Evolutionary conservation across 352 stramenopile genomes (phyloP).

Genomic region (Pythium pyrilobum): DNA sequence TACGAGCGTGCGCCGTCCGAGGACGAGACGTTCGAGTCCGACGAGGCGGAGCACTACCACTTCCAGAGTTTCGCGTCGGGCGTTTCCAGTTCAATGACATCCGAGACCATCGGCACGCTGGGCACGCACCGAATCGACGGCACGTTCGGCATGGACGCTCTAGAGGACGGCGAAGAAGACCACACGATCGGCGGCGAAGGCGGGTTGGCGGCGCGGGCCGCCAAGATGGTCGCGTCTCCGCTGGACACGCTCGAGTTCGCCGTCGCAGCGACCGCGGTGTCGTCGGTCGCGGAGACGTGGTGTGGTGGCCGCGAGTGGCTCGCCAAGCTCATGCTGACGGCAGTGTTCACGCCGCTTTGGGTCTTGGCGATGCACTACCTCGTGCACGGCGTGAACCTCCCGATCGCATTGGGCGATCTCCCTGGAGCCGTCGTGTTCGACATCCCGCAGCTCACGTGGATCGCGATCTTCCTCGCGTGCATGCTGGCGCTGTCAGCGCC

Average conservation of each 20-base stretch:
- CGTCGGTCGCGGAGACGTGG: conserved; percentile 11
- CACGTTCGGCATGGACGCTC: background rate
- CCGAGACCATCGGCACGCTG: background rate
- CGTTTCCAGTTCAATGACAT: conserved; percentile 7
- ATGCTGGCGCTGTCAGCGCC: conserved; percentile 51
- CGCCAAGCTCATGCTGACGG: conserved; percentile 12
- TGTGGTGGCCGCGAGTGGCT: conserved; percentile 19
- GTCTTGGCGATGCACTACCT: conserved; percentile 10
- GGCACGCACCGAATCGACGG: background rate
- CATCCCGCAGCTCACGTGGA: conserved; percentile 13
- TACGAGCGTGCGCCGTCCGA: conserved; percentile 19
- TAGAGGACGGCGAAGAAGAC: conserved; percentile 11
- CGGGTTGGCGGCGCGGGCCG: conserved; percentile 6
- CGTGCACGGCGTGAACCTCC: background rate
- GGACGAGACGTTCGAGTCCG: conserved; percentile 6
- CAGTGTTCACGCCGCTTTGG: conserved; percentile 4
- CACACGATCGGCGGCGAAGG: conserved; percentile 15
- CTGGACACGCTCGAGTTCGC: conserved; percentile 18
- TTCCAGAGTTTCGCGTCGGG: conserved; percentile 19
- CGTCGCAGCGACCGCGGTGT: conserved; percentile 10
- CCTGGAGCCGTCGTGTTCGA: conserved; percentile 9
- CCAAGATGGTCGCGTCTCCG: conserved; percentile 16
- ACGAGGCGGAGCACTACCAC: conserved; percentile 3
- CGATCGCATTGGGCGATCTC: conserved; percentile 7
- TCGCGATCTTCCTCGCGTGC: conserved; percentile 20